A percentile compares a stretch with the other conserved stretches of the same genome.
Evolutionary conservation across 139 green algal genomes (phyloP).

Genomic region (Ettlia oleoabundans): DNA sequence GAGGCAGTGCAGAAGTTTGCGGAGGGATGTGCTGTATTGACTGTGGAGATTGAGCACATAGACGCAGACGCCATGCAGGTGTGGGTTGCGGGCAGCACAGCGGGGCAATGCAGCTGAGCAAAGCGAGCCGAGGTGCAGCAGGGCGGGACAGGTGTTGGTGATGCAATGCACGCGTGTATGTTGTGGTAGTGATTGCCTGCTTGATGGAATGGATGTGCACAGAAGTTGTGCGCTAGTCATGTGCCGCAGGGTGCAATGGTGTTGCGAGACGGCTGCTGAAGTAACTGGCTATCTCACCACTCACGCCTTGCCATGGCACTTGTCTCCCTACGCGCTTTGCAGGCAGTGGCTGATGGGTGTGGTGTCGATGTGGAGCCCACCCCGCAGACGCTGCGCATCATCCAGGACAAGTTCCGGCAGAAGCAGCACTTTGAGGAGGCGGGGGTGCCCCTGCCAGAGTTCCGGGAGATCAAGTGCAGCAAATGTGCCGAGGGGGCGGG

Average conservation of each 20-base stretch:
- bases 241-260: too few species aligned
- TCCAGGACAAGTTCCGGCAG: conserved; percentile 95
- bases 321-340: too few species aligned
- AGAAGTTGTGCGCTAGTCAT: too few species aligned
- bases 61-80: conserved; percentile 84
- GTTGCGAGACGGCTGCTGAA: too few species aligned
- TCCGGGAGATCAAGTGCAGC: conserved; percentile 65
- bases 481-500: conserved; percentile 51
- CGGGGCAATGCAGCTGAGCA: too few species aligned
- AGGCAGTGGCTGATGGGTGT: conserved; percentile 48
- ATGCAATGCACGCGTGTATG: too few species aligned
- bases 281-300: too few species aligned
- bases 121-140: too few species aligned
- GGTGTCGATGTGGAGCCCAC: conserved; percentile 88
- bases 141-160: too few species aligned
- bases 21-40: conserved; percentile 85
- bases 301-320: too few species aligned
- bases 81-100: neutral
- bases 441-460: conserved; percentile 85
- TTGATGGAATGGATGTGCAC: too few species aligned
- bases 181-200: too few species aligned
- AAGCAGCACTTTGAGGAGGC: conserved; percentile 88
- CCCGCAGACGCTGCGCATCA: conserved; percentile 71
- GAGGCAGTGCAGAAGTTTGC: conserved; percentile 81
- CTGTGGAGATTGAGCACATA: conserved; percentile 99